Conservation (phyloP, 805 yeast species). For the Starmerella geochares region DNA sequence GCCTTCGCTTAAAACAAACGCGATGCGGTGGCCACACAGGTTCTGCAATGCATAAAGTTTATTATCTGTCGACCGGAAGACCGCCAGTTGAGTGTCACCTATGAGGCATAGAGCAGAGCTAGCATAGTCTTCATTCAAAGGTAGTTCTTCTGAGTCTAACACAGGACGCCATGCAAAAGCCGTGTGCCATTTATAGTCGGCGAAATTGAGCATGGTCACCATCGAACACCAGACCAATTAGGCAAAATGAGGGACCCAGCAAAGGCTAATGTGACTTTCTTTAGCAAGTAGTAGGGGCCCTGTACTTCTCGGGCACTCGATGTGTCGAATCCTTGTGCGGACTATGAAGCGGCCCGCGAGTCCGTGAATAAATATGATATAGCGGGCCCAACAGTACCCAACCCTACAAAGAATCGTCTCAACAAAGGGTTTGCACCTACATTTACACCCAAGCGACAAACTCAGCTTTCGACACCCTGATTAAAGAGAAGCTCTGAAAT, state of each 20-base stretch:
- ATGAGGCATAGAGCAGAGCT: constrained; percentile 31
- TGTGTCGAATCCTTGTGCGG: too few relatives aligned
- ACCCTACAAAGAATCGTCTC: neutral
- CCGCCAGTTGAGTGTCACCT: constrained; percentile 34
- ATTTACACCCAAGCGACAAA: too few relatives aligned
- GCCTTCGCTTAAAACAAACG: constrained; percentile 35
- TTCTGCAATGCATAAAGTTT: constrained; percentile 34
- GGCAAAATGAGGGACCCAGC: neutral
- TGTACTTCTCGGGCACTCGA: too few relatives aligned
- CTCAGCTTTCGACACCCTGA: too few relatives aligned
- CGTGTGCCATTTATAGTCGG: constrained; percentile 27
- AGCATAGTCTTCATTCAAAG: constrained; percentile 29
- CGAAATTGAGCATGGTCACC: constrained; percentile 9
- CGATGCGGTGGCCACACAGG: constrained; percentile 37
- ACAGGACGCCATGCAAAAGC: constrained; percentile 30
- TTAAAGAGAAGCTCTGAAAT: too few relatives aligned
- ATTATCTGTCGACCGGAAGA: constrained; percentile 31
- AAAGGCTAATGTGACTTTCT: too few relatives aligned
- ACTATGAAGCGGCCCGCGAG: neutral
- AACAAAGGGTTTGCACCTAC: neutral
- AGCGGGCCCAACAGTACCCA: neutral
- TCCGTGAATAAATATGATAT: neutral
- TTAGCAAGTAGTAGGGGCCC: too few relatives aligned
- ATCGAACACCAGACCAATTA: neutral
- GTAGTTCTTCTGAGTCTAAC: constrained; percentile 28